Conservation (phyloP, 2,329 filamentous ascomycete species). For the Epichloe brachyelytri region DNA sequence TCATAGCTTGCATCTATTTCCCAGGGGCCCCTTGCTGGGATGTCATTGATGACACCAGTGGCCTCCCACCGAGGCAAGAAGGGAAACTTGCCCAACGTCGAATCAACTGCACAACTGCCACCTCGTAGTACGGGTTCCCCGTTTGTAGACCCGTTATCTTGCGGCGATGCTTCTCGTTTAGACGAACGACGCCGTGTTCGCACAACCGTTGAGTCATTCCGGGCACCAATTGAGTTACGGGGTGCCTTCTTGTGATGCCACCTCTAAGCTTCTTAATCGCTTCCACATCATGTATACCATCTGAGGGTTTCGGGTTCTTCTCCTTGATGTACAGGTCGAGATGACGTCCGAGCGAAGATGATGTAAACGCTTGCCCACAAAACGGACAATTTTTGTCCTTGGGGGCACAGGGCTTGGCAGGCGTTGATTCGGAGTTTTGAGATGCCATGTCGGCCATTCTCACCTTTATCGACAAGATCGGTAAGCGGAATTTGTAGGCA, state of each 20-base stretch:
- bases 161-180: slow-evolving; percentile 25
- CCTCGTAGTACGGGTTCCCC: slow-evolving; percentile 29
- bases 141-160: slow-evolving; percentile 25
- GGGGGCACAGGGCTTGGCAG: slow-evolving; percentile 31
- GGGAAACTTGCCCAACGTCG: slow-evolving; percentile 40
- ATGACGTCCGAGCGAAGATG: slow-evolving; percentile 83
- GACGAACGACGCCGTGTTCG: slow-evolving; percentile 33
- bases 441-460: slow-evolving; percentile 21
- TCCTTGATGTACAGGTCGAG: slow-evolving; percentile 89
- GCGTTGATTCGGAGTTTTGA: slow-evolving; percentile 24
- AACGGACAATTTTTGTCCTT: slow-evolving; percentile 88
- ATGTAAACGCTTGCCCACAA: slow-evolving; percentile 82
- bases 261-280: slow-evolving; percentile 76
- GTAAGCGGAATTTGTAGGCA: background rate
- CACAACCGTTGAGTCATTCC: slow-evolving; percentile 46
- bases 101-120: slow-evolving; percentile 28
- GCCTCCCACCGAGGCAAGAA: slow-evolving; percentile 57
- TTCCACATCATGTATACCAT: slow-evolving; percentile 82
- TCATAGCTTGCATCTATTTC: slow-evolving; percentile 23
- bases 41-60: slow-evolving; percentile 67
- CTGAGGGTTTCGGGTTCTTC: slow-evolving; percentile 76
- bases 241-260: slow-evolving; percentile 75
- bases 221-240: slow-evolving; percentile 47
- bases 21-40: slow-evolving; percentile 32
- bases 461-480: background rate